phyloP scores from a whole-genome alignment of 108 stramenopile species.

The Fistulifera solaris region DNA sequence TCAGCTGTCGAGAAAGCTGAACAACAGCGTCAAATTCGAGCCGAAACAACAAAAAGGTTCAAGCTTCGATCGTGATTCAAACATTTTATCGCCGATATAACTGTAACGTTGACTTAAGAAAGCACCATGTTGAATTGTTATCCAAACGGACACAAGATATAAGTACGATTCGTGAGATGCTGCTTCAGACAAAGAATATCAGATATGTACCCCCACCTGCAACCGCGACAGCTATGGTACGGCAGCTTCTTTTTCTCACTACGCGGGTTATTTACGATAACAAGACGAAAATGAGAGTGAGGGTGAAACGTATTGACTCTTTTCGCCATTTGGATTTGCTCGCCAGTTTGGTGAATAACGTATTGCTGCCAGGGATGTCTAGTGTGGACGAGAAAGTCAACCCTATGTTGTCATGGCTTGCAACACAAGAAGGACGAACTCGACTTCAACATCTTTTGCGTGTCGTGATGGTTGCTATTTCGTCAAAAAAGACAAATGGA shows the following conservation, averaged over 20 bases:
- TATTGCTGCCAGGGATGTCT: conserved; percentile 48
- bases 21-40: conserved; percentile 57
- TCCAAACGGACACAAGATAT: conserved; percentile 53
- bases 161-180: conserved; percentile 26
- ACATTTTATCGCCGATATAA: conserved; percentile 37
- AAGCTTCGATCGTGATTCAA: conserved; percentile 43
- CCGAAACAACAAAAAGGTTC: conserved; percentile 25
- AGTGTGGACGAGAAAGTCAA: conserved; percentile 38
- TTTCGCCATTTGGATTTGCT: conserved; percentile 26
- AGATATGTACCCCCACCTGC: conserved; percentile 66
- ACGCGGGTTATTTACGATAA: conserved; percentile 7
- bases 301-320: conserved; percentile 4
- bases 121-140: conserved; percentile 27
- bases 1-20: conserved; percentile 39
- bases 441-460: conserved; percentile 23
- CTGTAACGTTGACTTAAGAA: conserved; percentile 22
- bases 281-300: conserved; percentile 2
- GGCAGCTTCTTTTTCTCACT: conserved; percentile 54
- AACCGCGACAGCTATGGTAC: conserved; percentile 42
- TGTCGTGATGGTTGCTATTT: conserved; percentile 16
- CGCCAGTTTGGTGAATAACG: conserved; percentile 32
- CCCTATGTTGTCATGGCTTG: conserved; percentile 54
- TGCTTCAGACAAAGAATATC: conserved; percentile 30
- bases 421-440: conserved; percentile 29
- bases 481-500: not conserved